These are phyloP conservation scores for Nakazawaea populi DNA, from an alignment of 805 yeast genomes.

Conservation along the genomic window DNA sequence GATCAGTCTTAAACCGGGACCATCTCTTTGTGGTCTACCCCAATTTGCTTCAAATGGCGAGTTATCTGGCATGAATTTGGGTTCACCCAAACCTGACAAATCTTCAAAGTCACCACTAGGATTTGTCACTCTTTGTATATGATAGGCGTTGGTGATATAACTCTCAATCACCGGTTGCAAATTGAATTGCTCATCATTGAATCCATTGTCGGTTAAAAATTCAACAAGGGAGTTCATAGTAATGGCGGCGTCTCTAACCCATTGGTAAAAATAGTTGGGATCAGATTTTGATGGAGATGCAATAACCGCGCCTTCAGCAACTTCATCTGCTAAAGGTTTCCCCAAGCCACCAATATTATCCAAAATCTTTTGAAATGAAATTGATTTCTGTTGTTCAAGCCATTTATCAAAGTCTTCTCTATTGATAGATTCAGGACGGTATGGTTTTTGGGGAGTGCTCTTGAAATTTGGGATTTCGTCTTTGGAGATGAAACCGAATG, in stretches of 20 bases:
- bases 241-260: constrained; percentile 89
- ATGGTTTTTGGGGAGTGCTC: background rate
- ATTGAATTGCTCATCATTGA: constrained; percentile 17
- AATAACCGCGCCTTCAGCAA: constrained; percentile 64
- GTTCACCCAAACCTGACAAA: constrained; percentile 75
- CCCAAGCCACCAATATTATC: constrained; percentile 50
- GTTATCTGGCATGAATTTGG: constrained; percentile 72
- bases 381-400: constrained; percentile 36
- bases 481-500: background rate
- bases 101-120: constrained; percentile 57
- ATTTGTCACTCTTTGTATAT: constrained; percentile 62
- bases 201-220: constrained; percentile 37
- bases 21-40: constrained; percentile 97
- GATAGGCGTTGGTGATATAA: constrained; percentile 53
- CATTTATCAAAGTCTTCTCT: constrained; percentile 39
- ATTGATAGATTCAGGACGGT: background rate
- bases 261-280: constrained; percentile 85
- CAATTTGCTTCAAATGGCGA: constrained; percentile 58
- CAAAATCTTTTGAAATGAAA: constrained; percentile 40
- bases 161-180: constrained; percentile 36
- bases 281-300: constrained; percentile 71
- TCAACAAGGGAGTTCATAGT: constrained; percentile 62
- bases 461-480: background rate
- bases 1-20: constrained; percentile 77
- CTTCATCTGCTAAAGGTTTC: constrained; percentile 24